Base-by-base conservation (phyloP, 2,329 filamentous ascomycete genomes). In the Fusarium mangiferae region DNA sequence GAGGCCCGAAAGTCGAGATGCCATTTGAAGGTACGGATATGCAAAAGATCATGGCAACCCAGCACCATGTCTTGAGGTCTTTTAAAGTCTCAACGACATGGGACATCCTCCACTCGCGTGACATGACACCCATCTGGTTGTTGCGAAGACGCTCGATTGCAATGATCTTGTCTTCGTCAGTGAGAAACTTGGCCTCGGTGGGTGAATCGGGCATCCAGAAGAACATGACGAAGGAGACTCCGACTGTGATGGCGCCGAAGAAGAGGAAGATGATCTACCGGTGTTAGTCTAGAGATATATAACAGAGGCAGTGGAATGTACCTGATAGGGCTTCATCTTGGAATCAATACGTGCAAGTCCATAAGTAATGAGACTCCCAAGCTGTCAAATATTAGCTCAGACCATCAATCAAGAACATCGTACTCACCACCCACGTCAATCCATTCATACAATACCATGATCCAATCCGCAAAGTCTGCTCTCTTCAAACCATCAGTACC, bases 371-470 rank as follows among this genome's bases (percentile, higher is more conserved):
- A 90, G 83, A 74, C 87, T 88, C 4, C 88, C 88, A 33, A 88
- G 81, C 84, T 85, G 28, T 3, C 8, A 28, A 28, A 3, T 12
- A 41, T 62, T 35, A 64, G 52, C 22, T 30, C 28, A 6, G 18
- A 18, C 33, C 8, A 18, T 6, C 20, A 33, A 15, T 26, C 12
- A 26, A 8, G 39, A 6, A 33, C 4, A 10, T 12, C 14, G 39
- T 41, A 75, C 81, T 39, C 42, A 85, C 84, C 73, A 90, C 88
- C 76, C 87, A 88, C 8, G 88, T 88, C 7, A 90, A 78, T 6
- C 89, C 89, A 61, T 90, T 89, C 86, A 90, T 91, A 26, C 85
- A 86, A 74, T 90, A 90, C 89, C 89, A 91, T 5, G 85, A 84
- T 14, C 87, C 86, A 18, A 88, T 87, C 7, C 89, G 82, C 56